These are phyloP conservation scores for Pseudomassariella vexata DNA, from an alignment of 2,329 filamentous ascomycete species.

Conservation along the genomic window DNA sequence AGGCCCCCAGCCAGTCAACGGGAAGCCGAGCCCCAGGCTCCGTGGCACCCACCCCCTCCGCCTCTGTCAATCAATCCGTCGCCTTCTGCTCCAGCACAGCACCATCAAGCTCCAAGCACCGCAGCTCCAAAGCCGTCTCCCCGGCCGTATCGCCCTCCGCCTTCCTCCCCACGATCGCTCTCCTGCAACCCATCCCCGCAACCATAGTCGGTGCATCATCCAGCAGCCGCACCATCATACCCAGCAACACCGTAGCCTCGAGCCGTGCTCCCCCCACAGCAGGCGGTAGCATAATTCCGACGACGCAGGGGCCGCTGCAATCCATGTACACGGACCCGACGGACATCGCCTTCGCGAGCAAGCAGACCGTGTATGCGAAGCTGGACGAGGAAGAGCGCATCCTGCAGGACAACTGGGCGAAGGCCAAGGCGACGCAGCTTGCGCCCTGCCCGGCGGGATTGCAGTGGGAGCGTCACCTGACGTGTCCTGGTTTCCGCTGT, in stretches of 20 bases:
- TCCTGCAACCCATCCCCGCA: background rate
- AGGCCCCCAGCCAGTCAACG: too few species aligned
- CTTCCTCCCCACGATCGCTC: too few species aligned
- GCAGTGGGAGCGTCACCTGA: conserved; percentile 6
- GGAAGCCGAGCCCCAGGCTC: background rate
- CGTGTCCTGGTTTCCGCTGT: conserved; percentile 4
- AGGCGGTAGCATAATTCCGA: conserved; percentile 2
- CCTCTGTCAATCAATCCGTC: too few species aligned
- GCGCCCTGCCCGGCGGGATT: conserved; percentile 11
- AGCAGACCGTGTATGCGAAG: conserved; percentile 8
- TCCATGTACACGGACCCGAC: conserved; percentile 7
- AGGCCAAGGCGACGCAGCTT: conserved; percentile 8
- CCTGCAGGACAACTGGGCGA: conserved; percentile 11
- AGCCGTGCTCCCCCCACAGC: too few species aligned
- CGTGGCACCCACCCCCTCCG: background rate
- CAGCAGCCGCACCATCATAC: background rate
- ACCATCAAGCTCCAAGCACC: background rate
- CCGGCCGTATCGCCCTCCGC: too few species aligned
- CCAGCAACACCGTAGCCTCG: too few species aligned
- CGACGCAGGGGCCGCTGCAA: conserved; percentile 1
- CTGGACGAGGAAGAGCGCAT: conserved; percentile 4
- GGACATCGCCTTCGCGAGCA: conserved; percentile 8
- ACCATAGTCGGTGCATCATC: background rate
- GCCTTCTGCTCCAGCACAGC: too few species aligned
- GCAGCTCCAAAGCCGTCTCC: too few species aligned